Base-by-base conservation (phyloP, 768 basidiomycete species). In the Amanita phalloides region DNA sequence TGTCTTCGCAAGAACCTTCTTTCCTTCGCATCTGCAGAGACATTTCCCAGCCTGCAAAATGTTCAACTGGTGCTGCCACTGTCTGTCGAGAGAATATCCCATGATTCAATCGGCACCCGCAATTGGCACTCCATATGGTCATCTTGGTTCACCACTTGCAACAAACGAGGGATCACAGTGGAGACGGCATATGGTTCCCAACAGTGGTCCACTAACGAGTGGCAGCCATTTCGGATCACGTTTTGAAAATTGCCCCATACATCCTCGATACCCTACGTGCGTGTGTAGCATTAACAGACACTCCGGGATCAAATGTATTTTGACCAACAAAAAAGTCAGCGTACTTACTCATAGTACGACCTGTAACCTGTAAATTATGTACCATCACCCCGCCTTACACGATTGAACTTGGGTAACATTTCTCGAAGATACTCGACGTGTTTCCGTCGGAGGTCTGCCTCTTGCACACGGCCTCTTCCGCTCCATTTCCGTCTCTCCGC, bases 381-480 rank as follows among this genome's bases (percentile, higher is more conserved):
- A 30, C 75, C 79, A 56, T 82, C 80, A 20, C 76, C 79, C 47
- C 79, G 69, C 51, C 85, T 68, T 52, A 90, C 61, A 46, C 89
- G 68, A 64, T 92, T 91, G 61, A 92, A 92, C 68, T 92, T 91
- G 42, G 88, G 89, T 41, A 92, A 60, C 83, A 92, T 92, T 64
- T 97, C 95, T 39, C 83, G 73, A 48, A 98, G 72, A 64, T 97
- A 97, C 59, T 95, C 92, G 3, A 83, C 80, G 59, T 97, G 94
- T 62, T 97, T 97, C 42, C 77, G 70, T 49, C 90, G 74, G 54
- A 97, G 64, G 60, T 91, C 91, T 25, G 77, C 75, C 60, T 93
- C 93, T 60, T 94, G 91, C 0, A 83, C 72, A 57, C 82, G 80
- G 6, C 90, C 90, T 55, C 86, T 75, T 13, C 90, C 91, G 56